A percentile compares a stretch with the other conserved stretches of the same genome.
Conservation (phyloP, 352 stramenopile species). For the Phytophthora brassicae region DNA sequence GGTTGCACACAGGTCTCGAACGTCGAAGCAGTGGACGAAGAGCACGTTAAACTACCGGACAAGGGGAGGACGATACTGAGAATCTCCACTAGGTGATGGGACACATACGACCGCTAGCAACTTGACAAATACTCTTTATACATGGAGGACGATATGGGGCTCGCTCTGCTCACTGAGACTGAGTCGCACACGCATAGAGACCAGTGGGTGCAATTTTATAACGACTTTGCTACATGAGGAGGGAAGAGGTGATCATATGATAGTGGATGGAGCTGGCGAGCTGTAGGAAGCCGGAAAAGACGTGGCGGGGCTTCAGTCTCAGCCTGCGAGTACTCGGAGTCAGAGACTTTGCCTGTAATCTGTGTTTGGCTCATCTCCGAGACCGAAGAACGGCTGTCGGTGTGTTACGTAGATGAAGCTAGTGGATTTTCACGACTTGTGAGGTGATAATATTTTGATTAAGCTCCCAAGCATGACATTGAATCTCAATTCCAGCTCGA, state of each 20-base stretch:
- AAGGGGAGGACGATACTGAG: constrained; percentile 6
- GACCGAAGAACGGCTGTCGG: constrained; percentile 29
- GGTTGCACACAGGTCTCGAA: constrained; percentile 42
- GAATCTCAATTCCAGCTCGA: constrained; percentile 40
- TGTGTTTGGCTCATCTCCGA: constrained; percentile 8
- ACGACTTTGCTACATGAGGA: constrained; percentile 7
- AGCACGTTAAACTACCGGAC: constrained; percentile 28
- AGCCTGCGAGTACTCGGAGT: constrained; percentile 7
- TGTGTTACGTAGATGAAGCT: constrained; percentile 48
- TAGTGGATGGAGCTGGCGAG: constrained; percentile 4
- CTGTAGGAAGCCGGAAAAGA: constrained; percentile 15
- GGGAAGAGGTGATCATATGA: neutral
- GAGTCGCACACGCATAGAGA: constrained; percentile 34
- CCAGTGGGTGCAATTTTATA: constrained; percentile 35
- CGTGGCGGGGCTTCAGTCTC: constrained; percentile 25
- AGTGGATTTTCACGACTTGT: constrained; percentile 54
- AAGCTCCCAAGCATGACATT: constrained; percentile 47
- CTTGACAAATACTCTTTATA: constrained; percentile 54
- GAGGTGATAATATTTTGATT: constrained; percentile 56
- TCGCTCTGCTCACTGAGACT: constrained; percentile 30
- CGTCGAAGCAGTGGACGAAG: constrained; percentile 45
- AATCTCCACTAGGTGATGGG: constrained; percentile 10
- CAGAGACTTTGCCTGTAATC: constrained; percentile 24
- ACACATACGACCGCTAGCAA: constrained; percentile 23
- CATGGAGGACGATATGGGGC: constrained; percentile 34